These are phyloP conservation scores for Metschnikowia orientalis DNA, from an alignment of 805 yeast genomes.

Conservation along the genomic window DNA sequence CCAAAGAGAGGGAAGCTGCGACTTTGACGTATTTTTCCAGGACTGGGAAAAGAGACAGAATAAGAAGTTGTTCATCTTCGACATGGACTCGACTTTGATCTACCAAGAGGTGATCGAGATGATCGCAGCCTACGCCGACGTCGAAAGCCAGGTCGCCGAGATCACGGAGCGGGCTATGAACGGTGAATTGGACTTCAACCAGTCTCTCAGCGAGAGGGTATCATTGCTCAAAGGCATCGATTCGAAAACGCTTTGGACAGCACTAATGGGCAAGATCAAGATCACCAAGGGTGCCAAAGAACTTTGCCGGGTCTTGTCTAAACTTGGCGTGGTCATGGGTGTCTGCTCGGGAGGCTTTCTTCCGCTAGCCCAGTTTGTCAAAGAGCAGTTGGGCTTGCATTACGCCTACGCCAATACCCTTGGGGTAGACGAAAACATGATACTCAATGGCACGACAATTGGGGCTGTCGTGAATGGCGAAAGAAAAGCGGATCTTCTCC, in stretches of 20 bases:
- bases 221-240: slow-evolving; percentile 77
- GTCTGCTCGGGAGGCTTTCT: slow-evolving; percentile 94
- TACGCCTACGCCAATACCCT: slow-evolving; percentile 84
- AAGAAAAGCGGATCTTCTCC: slow-evolving; percentile 70
- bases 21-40: slow-evolving; percentile 35
- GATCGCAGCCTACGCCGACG: slow-evolving; percentile 90
- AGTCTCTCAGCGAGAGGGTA: slow-evolving; percentile 74
- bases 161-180: slow-evolving; percentile 96
- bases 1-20: slow-evolving; percentile 6
- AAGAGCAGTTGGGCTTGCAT: slow-evolving; percentile 64
- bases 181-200: slow-evolving; percentile 88
- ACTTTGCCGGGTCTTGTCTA: slow-evolving; percentile 58
- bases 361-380: slow-evolving; percentile 77
- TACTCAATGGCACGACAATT: slow-evolving; percentile 67
- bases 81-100: slow-evolving; percentile 96
- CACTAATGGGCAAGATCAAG: slow-evolving; percentile 59
- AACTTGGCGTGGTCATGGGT: slow-evolving; percentile 64
- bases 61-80: slow-evolving; percentile 75
- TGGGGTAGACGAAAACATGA: slow-evolving; percentile 40
- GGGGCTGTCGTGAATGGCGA: slow-evolving; percentile 87
- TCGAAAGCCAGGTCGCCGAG: slow-evolving; percentile 79
- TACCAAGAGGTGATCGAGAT: slow-evolving; percentile 95
- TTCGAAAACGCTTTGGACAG: slow-evolving; percentile 68
- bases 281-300: slow-evolving; percentile 86
- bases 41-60: slow-evolving; percentile 19